Evolutionary conservation across 2,329 filamentous ascomycete species (phyloP), one percentile per base, ranked within the genome.

Genomic region (Penicillium sp.): DNA sequence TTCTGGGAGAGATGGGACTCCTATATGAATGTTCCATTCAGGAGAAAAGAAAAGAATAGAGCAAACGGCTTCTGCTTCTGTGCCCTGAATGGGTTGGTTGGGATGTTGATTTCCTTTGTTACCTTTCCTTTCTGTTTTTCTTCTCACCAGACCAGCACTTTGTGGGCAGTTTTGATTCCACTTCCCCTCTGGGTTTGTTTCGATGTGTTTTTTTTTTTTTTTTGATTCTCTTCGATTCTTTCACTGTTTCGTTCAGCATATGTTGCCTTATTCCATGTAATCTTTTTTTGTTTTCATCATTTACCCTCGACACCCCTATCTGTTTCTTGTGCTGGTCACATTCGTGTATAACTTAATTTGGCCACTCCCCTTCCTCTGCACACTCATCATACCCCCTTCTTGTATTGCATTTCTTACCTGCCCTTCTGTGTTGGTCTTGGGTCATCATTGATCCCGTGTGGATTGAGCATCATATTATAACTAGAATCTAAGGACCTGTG

Each of bases 81-180:
- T 28, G 35, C 12, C 32, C 43, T 31, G 29, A 35, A 35, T 20
- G 35, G 42, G 33, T 37, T 44, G 37, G 42, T 42, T 37, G 50
- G 54, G 49, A 43, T 46, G 51, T 60, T 58, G 61, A 64, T 78
- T 78, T 76, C 66, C 71, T 79, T 75, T 73, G 80, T 61, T 46
- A 55, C 40, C 52, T 42, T 27, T 40, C 38, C 27, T 48, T 29
- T 38, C 27, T 39, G 37, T 39, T 32, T 38, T 23, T 37, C 15
- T 33, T 37, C 29, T 13, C 42, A 39, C 50, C 40, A 50, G 54
- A 60, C 49, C 54, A 55, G 47, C 55, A 57, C 57, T 46, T 15
- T 45, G 40, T 57, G 52, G 50, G 49, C 55, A 59, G 48, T 69
- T 64, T 70, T 66, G 68, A 49, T 37, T 24, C 23, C 65, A 68